These are phyloP conservation scores for Botryobasidium botryosum DNA, from an alignment of 768 basidiomycete species.

Conservation along the genomic window DNA sequence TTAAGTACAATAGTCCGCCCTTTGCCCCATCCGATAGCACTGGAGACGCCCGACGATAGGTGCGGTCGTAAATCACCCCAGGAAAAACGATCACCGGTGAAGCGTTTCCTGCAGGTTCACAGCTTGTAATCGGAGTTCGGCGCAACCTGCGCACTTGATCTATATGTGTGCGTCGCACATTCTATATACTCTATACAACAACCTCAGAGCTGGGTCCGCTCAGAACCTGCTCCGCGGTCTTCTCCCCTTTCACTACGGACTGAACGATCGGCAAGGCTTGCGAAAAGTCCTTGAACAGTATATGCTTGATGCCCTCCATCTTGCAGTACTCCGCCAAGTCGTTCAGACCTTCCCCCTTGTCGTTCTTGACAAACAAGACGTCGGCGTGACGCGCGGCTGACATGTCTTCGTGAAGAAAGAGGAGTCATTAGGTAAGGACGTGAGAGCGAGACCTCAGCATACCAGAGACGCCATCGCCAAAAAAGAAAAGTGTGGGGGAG, in stretches of 20 bases:
- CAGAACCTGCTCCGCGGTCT: constrained; percentile 36
- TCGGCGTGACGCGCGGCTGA: constrained; percentile 89
- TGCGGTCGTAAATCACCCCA: too few species aligned
- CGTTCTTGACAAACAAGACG: constrained; percentile 79
- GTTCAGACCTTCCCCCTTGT: constrained; percentile 56
- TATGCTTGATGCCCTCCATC: constrained; percentile 59
- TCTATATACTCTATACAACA: too few species aligned
- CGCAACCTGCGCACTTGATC: too few species aligned
- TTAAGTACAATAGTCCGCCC: too few species aligned
- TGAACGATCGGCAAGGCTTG: constrained; percentile 42
- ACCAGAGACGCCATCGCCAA: constrained; percentile 96
- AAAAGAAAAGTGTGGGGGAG: constrained; percentile 83
- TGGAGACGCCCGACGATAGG: too few species aligned
- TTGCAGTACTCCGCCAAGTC: constrained; percentile 75
- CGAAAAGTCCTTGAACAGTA: constrained; percentile 59
- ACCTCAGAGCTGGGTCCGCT: too few species aligned
- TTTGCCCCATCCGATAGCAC: too few species aligned
- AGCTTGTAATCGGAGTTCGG: too few species aligned
- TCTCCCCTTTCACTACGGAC: constrained; percentile 54
- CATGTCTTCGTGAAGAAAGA: constrained; percentile 37
- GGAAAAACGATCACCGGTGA: too few species aligned
- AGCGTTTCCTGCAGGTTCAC: too few species aligned
- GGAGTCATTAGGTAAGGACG: not conserved
- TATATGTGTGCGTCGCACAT: too few species aligned
- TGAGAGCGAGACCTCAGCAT: constrained; percentile 11